Conservation (phyloP, 495 filamentous ascomycete species). For the Aspergillus saccharolyticus region DNA sequence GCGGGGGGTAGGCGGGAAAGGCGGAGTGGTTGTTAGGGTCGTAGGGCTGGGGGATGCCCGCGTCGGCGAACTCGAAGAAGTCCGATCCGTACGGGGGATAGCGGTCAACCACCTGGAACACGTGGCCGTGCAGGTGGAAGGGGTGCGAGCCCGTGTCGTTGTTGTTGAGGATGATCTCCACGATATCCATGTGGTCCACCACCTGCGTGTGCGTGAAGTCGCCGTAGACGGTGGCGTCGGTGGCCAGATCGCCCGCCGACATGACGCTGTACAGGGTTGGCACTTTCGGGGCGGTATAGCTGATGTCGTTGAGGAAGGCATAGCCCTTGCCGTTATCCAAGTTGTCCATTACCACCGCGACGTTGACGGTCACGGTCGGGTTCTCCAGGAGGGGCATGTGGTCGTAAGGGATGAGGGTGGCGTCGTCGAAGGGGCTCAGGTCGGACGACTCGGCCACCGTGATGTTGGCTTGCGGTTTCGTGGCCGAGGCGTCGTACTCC, state of each 20-base stretch:
- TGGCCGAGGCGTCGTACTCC: conserved; percentile 56
- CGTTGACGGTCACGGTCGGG: conserved; percentile 24
- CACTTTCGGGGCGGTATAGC: conserved; percentile 69
- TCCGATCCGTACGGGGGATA: conserved; percentile 36
- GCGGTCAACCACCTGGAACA: conserved; percentile 67
- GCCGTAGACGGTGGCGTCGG: conserved; percentile 66
- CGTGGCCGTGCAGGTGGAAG: conserved; percentile 86
- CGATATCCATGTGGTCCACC: conserved; percentile 59
- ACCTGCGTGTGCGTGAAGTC: conserved; percentile 64
- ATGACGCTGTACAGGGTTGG: conserved; percentile 75
- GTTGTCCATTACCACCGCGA: conserved; percentile 47
- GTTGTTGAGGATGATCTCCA: conserved; percentile 82
- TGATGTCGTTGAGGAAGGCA: conserved; percentile 78
- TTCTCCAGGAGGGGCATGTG: conserved; percentile 36
- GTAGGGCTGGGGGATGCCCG: conserved; percentile 35
- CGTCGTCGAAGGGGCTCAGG: conserved; percentile 45
- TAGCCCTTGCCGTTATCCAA: conserved; percentile 31
- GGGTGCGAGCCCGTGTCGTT: conserved; percentile 68
- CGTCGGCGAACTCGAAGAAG: conserved; percentile 28
- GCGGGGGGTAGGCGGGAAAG: conserved; percentile 42
- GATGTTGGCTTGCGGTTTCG: conserved; percentile 48
- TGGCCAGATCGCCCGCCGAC: conserved; percentile 55
- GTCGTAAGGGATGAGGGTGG: conserved; percentile 47
- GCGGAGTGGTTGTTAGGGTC: conserved; percentile 32
- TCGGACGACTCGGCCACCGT: conserved; percentile 41